Evolutionary conservation across 495 filamentous ascomycete species (phyloP).

Genomic region (Neurospora intermedia): DNA sequence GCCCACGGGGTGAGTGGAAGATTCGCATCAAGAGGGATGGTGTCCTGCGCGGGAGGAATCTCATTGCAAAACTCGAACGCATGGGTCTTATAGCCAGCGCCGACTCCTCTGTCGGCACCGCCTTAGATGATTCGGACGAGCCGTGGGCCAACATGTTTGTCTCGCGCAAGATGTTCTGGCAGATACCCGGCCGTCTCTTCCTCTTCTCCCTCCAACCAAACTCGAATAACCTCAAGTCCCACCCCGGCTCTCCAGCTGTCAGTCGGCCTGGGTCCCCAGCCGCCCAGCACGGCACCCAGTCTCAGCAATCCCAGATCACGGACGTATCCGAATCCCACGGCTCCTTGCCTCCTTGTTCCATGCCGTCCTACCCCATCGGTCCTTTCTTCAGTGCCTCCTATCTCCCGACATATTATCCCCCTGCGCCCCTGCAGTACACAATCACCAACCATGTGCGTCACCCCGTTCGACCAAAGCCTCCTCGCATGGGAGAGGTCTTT

Average conservation of each 20-base stretch:
- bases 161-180: slow-evolving; percentile 77
- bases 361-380: slow-evolving; percentile 36
- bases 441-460: slow-evolving; percentile 73
- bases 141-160: slow-evolving; percentile 77
- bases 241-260: slow-evolving; percentile 42
- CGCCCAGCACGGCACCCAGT: slow-evolving; percentile 27
- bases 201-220: slow-evolving; percentile 71
- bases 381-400: slow-evolving; percentile 70
- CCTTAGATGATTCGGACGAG: slow-evolving; percentile 49
- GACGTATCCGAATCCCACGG: slow-evolving; percentile 20
- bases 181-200: slow-evolving; percentile 75
- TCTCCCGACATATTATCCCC: slow-evolving; percentile 84
- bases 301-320: neutral
- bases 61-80: slow-evolving; percentile 83
- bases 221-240: slow-evolving; percentile 34
- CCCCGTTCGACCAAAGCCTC: slow-evolving; percentile 80
- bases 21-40: slow-evolving; percentile 78
- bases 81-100: slow-evolving; percentile 76
- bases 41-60: slow-evolving; percentile 67
- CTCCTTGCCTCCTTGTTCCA: neutral
- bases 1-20: slow-evolving; percentile 77
- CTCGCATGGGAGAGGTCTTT: slow-evolving; percentile 76
- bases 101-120: slow-evolving; percentile 63
- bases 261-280: slow-evolving; percentile 52
- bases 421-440: slow-evolving; percentile 68